Conservation (phyloP, 805 yeast genomes). For the Kluyveromyces siamensis region DNA sequence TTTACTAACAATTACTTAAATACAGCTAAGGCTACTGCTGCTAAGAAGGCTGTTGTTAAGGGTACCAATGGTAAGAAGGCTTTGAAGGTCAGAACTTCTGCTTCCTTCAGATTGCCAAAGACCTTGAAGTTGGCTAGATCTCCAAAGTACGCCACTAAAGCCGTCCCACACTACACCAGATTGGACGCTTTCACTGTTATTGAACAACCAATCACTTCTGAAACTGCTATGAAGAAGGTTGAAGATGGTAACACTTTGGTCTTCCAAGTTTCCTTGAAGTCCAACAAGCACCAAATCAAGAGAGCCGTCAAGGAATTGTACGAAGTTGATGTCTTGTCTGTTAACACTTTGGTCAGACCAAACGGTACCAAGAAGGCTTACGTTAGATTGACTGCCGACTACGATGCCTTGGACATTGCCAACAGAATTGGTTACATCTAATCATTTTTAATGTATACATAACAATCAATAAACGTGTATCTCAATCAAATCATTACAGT, state of each 20-base stretch:
- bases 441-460: slow-evolving; percentile 24
- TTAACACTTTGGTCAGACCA: slow-evolving; percentile 97
- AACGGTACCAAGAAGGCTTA: slow-evolving; percentile 99
- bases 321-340: slow-evolving; percentile 88
- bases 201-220: slow-evolving; percentile 92
- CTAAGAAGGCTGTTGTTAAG: slow-evolving; percentile 97
- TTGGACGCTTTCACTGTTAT: slow-evolving; percentile 91
- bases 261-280: slow-evolving; percentile 92
- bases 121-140: slow-evolving; percentile 87
- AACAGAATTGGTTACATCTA: slow-evolving; percentile 99
- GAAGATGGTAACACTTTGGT: slow-evolving; percentile 99
- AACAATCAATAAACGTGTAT: slow-evolving; percentile 4
- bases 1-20: slow-evolving; percentile 18
- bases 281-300: slow-evolving; percentile 99
- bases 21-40: slow-evolving; percentile 79
- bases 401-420: slow-evolving; percentile 99
- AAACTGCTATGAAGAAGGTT: slow-evolving; percentile 98
- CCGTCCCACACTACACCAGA: slow-evolving; percentile 97
- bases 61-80: slow-evolving; percentile 91
- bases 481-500: slow-evolving; percentile 1
- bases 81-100: slow-evolving; percentile 85
- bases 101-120: slow-evolving; percentile 97
- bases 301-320: slow-evolving; percentile 96
- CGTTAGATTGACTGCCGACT: slow-evolving; percentile 97
- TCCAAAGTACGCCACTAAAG: slow-evolving; percentile 91